phyloP scores from a whole-genome alignment of 306 rosid species.

The Ceratonia siliqua region DNA sequence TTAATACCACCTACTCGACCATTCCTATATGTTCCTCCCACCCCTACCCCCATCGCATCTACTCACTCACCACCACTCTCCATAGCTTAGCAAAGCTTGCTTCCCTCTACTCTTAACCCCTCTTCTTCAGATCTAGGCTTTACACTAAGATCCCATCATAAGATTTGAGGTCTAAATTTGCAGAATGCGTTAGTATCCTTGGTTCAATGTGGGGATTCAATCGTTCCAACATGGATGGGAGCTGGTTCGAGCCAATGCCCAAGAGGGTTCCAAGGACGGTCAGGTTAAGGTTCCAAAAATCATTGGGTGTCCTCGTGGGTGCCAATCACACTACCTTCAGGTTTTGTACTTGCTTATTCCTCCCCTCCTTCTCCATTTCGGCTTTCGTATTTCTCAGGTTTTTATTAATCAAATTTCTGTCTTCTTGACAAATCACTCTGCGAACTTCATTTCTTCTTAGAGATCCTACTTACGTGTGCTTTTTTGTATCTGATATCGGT shows the following conservation, averaged over 20 bases:
- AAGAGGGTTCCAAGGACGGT: constrained; percentile 57
- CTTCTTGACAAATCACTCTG: neutral
- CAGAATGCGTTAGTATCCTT: constrained; percentile 28
- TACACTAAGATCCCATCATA: neutral
- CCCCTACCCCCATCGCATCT: neutral
- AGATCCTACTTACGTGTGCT: neutral
- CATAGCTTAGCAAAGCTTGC: no score
- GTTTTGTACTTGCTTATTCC: constrained; percentile 81
- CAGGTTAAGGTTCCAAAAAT: constrained; percentile 78
- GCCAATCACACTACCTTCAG: constrained; percentile 93
- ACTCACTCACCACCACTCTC: no score
- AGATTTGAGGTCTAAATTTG: neutral
- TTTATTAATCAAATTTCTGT: neutral
- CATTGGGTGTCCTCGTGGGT: constrained; percentile 95
- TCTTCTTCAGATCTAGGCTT: neutral
- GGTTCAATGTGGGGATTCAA: constrained; percentile 27
- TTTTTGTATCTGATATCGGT: no score
- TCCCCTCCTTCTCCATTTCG: constrained; percentile 1
- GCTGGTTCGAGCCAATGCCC: constrained; percentile 52
- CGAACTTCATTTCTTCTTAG: neutral
- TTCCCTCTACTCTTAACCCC: neutral
- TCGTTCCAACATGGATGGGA: constrained; percentile 34
- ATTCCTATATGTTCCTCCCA: neutral
- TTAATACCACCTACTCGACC: no score
- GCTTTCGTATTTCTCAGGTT: constrained; percentile 32